These are phyloP conservation scores for Carallia pectinifolia DNA, from an alignment of 345 rosid species.

Conservation along the genomic window DNA sequence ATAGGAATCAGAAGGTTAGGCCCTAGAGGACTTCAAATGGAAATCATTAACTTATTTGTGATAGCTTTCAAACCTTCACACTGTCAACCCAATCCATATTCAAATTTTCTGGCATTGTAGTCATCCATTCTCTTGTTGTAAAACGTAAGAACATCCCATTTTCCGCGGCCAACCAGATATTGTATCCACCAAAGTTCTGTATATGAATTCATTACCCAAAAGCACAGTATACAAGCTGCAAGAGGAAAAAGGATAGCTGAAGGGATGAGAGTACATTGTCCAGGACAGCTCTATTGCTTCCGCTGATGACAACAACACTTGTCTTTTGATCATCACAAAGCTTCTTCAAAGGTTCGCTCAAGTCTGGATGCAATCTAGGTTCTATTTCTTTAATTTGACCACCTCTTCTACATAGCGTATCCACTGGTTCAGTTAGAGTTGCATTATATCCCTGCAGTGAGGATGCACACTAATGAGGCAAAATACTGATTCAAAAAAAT, in stretches of 20 bases:
- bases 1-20: constrained; percentile 24
- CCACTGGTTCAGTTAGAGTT: constrained; percentile 49
- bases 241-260: neutral
- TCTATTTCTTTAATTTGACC: constrained; percentile 54
- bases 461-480: constrained; percentile 6
- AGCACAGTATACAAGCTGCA: constrained; percentile 5
- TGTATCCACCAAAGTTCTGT: constrained; percentile 55
- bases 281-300: constrained; percentile 51
- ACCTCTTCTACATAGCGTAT: constrained; percentile 38
- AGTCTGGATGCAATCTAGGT: constrained; percentile 39
- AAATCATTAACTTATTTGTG: constrained; percentile 11
- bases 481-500: too few relatives aligned
- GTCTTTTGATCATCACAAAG: constrained; percentile 48
- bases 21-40: constrained; percentile 8
- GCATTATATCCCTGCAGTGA: constrained; percentile 49
- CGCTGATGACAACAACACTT: constrained; percentile 50
- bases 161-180: constrained; percentile 65
- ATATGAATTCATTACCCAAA: constrained; percentile 13
- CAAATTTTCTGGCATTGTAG: constrained; percentile 59
- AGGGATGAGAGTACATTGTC: constrained; percentile 40
- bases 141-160: constrained; percentile 58
- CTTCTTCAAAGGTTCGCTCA: constrained; percentile 41
- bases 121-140: constrained; percentile 53
- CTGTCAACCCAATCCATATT: constrained; percentile 66
- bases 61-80: constrained; percentile 39